A percentile compares a stretch with the other conserved stretches of the same genome.
These are phyloP conservation scores for Dentipellis fragilis DNA, from an alignment of 768 basidiomycete genomes.

Conservation along the genomic window DNA sequence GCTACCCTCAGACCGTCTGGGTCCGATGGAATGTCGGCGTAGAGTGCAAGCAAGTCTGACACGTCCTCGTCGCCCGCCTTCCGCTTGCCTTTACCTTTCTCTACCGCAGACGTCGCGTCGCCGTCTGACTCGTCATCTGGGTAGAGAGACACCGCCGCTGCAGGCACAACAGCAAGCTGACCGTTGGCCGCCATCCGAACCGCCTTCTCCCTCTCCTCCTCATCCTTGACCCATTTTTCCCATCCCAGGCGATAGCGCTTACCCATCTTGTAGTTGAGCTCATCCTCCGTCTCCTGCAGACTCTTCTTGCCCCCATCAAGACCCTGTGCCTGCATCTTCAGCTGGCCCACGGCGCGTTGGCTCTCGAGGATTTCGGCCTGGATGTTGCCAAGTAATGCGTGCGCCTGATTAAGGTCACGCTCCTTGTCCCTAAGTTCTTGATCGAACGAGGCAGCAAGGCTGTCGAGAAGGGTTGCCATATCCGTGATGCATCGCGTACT, in stretches of 20 bases:
- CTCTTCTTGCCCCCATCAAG: slow-evolving; percentile 48
- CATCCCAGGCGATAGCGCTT: slow-evolving; percentile 76
- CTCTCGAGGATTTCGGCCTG: slow-evolving; percentile 86
- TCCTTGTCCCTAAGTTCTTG: slow-evolving; percentile 88
- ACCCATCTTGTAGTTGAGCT: slow-evolving; percentile 68
- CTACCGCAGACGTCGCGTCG: slow-evolving; percentile 1
- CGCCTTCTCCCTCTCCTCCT: slow-evolving; percentile 65
- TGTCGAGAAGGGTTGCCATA: slow-evolving; percentile 78
- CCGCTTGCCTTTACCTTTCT: slow-evolving; percentile 40
- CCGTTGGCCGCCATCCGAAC: slow-evolving; percentile 59
- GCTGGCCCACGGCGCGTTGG: slow-evolving; percentile 61
- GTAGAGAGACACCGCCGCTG: slow-evolving; percentile 25
- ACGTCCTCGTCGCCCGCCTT: slow-evolving; percentile 43
- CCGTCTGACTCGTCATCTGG: slow-evolving; percentile 19
- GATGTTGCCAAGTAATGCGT: slow-evolving; percentile 75
- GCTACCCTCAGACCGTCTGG: slow-evolving; percentile 40
- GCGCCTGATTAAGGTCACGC: slow-evolving; percentile 83
- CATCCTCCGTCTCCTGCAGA: slow-evolving; percentile 53
- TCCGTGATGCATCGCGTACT: slow-evolving; percentile 80
- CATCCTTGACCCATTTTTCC: slow-evolving; percentile 88
- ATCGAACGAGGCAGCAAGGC: slow-evolving; percentile 83
- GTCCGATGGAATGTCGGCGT: slow-evolving; percentile 48
- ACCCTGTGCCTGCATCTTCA: slow-evolving; percentile 59
- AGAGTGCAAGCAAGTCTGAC: slow-evolving; percentile 50
- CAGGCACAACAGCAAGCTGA: slow-evolving; percentile 32